phyloP scores from a whole-genome alignment of 805 yeast species.

The Henningerozyma blattae region DNA sequence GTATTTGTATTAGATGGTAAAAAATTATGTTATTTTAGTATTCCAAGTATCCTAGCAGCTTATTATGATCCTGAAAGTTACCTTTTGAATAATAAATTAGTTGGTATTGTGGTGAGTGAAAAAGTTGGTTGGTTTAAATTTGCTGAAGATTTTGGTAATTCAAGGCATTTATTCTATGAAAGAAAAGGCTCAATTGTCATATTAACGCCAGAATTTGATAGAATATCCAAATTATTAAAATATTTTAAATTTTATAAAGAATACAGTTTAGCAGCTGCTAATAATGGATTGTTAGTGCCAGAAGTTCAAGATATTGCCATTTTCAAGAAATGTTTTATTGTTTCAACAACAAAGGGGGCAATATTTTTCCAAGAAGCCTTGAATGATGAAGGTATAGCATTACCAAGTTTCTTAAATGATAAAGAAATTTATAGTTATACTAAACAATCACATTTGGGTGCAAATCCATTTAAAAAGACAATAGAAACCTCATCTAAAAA shows the following conservation, averaged over 20 bases:
- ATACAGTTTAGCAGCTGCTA: constrained; percentile 43
- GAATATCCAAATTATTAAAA: constrained; percentile 20
- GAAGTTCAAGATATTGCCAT: constrained; percentile 52
- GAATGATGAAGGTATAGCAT: constrained; percentile 40
- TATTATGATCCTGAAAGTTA: constrained; percentile 33
- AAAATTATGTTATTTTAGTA: constrained; percentile 46
- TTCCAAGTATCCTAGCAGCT: constrained; percentile 51
- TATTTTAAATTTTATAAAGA: constrained; percentile 37
- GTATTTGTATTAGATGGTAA: constrained; percentile 48
- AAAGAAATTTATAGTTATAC: constrained; percentile 6
- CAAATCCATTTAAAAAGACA: constrained; percentile 11
- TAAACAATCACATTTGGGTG: constrained; percentile 12
- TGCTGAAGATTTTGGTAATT: constrained; percentile 54
- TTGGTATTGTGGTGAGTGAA: constrained; percentile 42
- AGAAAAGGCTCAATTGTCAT: constrained; percentile 35
- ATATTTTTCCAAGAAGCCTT: constrained; percentile 43
- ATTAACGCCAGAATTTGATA: constrained; percentile 26
- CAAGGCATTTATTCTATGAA: constrained; percentile 46
- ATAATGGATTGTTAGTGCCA: constrained; percentile 40
- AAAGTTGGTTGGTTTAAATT: constrained; percentile 50
- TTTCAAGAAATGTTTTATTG: constrained; percentile 54
- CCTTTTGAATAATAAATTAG: constrained; percentile 23
- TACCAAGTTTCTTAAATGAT: constrained; percentile 46
- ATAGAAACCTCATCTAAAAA: constrained; percentile 14
- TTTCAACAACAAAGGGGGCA: constrained; percentile 56